phyloP scores from a whole-genome alignment of 768 basidiomycete genomes.

The Panaeolus papilionaceus region DNA sequence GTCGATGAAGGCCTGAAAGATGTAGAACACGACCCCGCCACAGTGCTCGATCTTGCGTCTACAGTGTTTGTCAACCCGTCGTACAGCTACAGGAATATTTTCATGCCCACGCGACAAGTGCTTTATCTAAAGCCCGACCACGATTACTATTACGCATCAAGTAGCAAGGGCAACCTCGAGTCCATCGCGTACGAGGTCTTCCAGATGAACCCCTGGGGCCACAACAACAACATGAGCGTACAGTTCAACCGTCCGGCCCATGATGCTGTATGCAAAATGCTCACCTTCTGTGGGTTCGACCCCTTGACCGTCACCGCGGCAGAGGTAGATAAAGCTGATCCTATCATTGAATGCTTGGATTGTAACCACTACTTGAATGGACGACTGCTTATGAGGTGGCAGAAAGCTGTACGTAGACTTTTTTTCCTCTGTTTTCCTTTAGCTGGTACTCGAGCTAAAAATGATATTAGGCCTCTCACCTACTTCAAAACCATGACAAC shows the following conservation, averaged over 20 bases:
- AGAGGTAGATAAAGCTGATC: conserved; percentile 9
- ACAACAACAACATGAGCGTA: not conserved
- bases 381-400: conserved; percentile 17
- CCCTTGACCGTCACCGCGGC: conserved; percentile 9
- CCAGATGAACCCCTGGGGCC: not conserved
- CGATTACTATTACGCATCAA: not conserved
- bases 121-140: not conserved
- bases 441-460: not conserved
- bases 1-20: not conserved
- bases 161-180: not conserved
- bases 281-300: conserved; percentile 11
- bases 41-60: conserved; percentile 33
- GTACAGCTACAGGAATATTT: not conserved
- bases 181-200: not conserved
- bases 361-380: not conserved
- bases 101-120: not conserved
- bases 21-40: conserved; percentile 1
- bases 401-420: not conserved
- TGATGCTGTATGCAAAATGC: not conserved
- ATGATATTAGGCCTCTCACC: not conserved
- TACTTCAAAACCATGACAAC: not conserved
- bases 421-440: not conserved
- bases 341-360: conserved; percentile 15
- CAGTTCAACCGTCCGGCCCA: not conserved
- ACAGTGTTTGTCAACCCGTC: conserved; percentile 29